A percentile compares a stretch with the other conserved stretches of the same genome.
Conservation (phyloP, 371 early-diverging fungal genomes). For the Mycotypha africana region DNA sequence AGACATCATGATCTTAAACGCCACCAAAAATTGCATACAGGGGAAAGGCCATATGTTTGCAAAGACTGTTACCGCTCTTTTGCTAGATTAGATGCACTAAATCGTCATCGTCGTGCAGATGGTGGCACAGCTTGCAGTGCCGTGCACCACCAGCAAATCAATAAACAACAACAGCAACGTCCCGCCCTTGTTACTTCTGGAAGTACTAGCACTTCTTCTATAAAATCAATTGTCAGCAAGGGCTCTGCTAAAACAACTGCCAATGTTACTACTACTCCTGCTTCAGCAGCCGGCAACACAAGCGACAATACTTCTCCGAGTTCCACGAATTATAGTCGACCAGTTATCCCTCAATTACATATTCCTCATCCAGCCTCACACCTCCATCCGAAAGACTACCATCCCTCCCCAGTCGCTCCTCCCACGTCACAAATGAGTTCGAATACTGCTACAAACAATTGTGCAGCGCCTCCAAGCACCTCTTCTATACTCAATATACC, state of each 20-base stretch:
- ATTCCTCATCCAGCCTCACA: conserved; percentile 24
- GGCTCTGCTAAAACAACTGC: background rate
- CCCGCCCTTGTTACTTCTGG: background rate
- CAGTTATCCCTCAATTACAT: conserved; percentile 21
- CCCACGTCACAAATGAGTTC: no score
- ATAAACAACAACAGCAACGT: background rate
- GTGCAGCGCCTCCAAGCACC: no score
- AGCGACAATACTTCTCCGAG: background rate
- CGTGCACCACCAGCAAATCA: conserved; percentile 19
- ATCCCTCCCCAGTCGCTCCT: conserved; percentile 6
- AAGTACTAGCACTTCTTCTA: conserved; percentile 3
- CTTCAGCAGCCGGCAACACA: no score
- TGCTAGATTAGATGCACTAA: conserved; percentile 74
- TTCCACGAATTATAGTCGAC: conserved; percentile 9
- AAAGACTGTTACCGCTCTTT: conserved; percentile 51
- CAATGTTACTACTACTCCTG: background rate
- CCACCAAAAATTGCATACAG: conserved; percentile 72
- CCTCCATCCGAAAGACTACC: conserved; percentile 10
- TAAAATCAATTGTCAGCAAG: conserved; percentile 5
- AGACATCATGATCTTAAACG: conserved; percentile 76
- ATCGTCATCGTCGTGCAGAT: conserved; percentile 69
- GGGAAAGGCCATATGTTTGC: conserved; percentile 62
- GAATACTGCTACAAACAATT: no score
- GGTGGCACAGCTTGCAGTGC: conserved; percentile 36
- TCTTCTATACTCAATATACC: background rate